These are phyloP conservation scores for Tillandsia leiboldiana DNA, from an alignment of 176 grass and related monocot genomes.

Conservation along the genomic window DNA sequence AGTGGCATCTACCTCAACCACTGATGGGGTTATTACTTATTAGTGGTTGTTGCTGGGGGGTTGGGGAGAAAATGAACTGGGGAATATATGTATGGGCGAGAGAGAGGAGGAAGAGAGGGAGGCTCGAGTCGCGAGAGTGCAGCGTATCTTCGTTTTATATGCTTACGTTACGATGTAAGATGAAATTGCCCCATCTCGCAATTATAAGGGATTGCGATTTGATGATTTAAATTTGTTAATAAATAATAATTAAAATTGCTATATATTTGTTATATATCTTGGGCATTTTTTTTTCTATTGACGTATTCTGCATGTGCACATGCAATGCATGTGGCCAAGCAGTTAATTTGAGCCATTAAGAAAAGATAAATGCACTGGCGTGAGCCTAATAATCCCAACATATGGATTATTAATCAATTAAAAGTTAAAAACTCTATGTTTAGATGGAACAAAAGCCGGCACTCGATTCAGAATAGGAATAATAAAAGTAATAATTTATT, in stretches of 20 bases:
- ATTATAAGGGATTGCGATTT: background rate
- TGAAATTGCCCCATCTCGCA: conserved; percentile 4
- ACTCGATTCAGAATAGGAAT: no score
- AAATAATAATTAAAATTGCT: background rate
- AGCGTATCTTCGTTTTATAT: background rate
- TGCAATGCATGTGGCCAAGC: background rate
- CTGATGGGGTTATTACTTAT: conserved; percentile 5
- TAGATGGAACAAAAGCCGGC: no score
- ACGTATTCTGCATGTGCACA: background rate
- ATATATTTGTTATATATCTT: background rate
- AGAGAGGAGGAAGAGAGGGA: background rate
- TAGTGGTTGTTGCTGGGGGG: conserved; percentile 30
- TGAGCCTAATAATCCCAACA: no score
- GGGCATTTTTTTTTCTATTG: no score
- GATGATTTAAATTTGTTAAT: no score
- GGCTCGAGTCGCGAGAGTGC: background rate
- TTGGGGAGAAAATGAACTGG: background rate
- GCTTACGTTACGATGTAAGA: background rate
- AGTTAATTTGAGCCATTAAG: background rate
- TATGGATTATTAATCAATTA: no score
- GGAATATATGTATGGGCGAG: background rate
- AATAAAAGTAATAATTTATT: no score
- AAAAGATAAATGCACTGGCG: no score
- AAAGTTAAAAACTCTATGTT: no score
- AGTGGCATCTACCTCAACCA: background rate